These are phyloP conservation scores for Colletotrichum cuscutae DNA, from an alignment of 2,329 filamentous ascomycete genomes.

Conservation along the genomic window DNA sequence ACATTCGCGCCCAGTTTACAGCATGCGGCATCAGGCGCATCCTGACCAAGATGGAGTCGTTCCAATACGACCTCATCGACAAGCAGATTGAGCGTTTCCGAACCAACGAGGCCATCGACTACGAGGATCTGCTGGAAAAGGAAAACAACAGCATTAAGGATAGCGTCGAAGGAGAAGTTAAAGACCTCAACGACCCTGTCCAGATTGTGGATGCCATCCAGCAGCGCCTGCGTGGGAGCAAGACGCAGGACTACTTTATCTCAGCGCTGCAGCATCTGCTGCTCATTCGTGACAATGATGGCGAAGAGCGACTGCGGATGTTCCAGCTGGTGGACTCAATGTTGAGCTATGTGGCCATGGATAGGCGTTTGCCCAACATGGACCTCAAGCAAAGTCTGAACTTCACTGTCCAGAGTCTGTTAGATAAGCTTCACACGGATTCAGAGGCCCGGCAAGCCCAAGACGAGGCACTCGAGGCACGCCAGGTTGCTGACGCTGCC, in stretches of 20 bases:
- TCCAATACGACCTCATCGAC: constrained; percentile 98
- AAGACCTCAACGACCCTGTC: constrained; percentile 90
- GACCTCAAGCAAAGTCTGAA: constrained; percentile 98
- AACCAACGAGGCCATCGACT: constrained; percentile 96
- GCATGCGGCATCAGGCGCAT: constrained; percentile 96
- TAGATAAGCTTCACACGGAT: constrained; percentile 97
- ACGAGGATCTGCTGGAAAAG: constrained; percentile 93
- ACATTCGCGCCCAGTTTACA: constrained; percentile 95
- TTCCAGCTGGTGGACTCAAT: constrained; percentile 99
- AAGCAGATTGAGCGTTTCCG: constrained; percentile 97
- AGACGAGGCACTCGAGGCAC: constrained; percentile 89
- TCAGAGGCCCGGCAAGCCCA: constrained; percentile 91
- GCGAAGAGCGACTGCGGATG: constrained; percentile 91
- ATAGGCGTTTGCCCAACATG: constrained; percentile 93
- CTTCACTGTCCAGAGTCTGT: constrained; percentile 93
- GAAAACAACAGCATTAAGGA: constrained; percentile 94
- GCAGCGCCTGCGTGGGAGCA: constrained; percentile 82
- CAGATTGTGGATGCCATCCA: constrained; percentile 97
- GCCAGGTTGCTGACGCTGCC: constrained; percentile 93
- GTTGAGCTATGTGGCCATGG: constrained; percentile 99
- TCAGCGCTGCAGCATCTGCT: constrained; percentile 95
- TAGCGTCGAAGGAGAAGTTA: constrained; percentile 84
- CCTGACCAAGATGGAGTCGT: constrained; percentile 95
- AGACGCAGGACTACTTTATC: constrained; percentile 94
- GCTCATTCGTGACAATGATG: constrained; percentile 89